phyloP scores from a whole-genome alignment of 495 filamentous ascomycete genomes.

The Cudoniella acicularis region DNA sequence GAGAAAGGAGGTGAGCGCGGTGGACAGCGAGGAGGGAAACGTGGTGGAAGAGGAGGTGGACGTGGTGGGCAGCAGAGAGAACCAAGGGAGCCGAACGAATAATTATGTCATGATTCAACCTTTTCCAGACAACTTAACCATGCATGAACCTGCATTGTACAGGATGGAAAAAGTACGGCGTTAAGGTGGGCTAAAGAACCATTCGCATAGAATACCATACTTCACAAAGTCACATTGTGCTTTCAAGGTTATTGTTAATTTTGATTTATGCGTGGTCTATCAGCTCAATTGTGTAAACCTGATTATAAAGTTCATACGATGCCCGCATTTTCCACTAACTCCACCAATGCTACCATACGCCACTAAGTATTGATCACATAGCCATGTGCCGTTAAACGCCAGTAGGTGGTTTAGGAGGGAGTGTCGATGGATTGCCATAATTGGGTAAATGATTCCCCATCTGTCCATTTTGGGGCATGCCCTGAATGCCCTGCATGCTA shows the following conservation, averaged over 20 bases:
- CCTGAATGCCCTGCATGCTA: conserved; percentile 9
- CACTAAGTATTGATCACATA: conserved; percentile 19
- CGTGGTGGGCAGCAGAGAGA: conserved; percentile 36
- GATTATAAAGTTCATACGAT: conserved; percentile 22
- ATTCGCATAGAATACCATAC: conserved; percentile 23
- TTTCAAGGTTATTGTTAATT: conserved; percentile 4
- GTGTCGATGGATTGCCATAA: conserved; percentile 51
- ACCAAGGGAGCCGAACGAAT: conserved; percentile 30
- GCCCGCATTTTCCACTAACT: conserved; percentile 26
- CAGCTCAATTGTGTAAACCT: conserved; percentile 29
- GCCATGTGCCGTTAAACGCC: conserved; percentile 19
- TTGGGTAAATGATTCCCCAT: conserved; percentile 42
- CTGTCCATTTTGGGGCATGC: conserved; percentile 19
- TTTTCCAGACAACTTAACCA: conserved; percentile 15
- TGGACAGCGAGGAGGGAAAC: conserved; percentile 32
- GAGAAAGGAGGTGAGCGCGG: conserved; percentile 32
- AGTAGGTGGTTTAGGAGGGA: conserved; percentile 52
- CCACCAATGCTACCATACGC: conserved; percentile 32
- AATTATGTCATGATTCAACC: conserved; percentile 10
- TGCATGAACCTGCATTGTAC: conserved; percentile 29
- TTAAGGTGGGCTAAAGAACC: conserved; percentile 22
- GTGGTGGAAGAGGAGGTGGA: conserved; percentile 39
- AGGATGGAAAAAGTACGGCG: conserved; percentile 30
- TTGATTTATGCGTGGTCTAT: conserved; percentile 26
- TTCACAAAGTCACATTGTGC: conserved; percentile 1